A percentile compares a stretch with the other conserved stretches of the same genome.
These are phyloP conservation scores for Picea glauca DNA, from an alignment of 75 land plant species.

Conservation along the genomic window DNA sequence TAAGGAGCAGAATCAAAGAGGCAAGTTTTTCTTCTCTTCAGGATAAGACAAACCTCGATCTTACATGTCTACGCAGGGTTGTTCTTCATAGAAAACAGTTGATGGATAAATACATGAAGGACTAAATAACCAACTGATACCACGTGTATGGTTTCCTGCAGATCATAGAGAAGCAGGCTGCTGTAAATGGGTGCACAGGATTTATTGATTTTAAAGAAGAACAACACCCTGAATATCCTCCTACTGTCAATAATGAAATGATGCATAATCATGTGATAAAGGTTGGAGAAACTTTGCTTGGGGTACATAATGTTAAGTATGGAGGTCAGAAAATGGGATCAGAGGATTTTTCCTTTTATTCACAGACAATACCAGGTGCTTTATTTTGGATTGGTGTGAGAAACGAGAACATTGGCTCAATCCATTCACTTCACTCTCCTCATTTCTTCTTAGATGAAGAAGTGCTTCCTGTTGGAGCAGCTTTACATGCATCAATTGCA, in stretches of 20 bases:
- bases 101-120: not conserved
- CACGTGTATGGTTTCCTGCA: slow-evolving; percentile 9
- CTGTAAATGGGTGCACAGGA: slow-evolving; percentile 57
- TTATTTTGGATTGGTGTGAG: slow-evolving; percentile 43
- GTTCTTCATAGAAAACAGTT: too few relatives aligned
- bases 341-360: slow-evolving; percentile 83
- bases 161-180: slow-evolving; percentile 56
- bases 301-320: slow-evolving; percentile 35
- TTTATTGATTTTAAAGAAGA: slow-evolving; percentile 61
- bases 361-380: slow-evolving; percentile 52
- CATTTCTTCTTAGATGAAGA: slow-evolving; percentile 63
- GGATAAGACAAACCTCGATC: too few relatives aligned
- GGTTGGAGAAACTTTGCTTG: slow-evolving; percentile 52
- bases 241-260: slow-evolving; percentile 48
- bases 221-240: slow-evolving; percentile 43
- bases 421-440: slow-evolving; percentile 51
- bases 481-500: slow-evolving; percentile 80
- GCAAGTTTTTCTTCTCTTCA: slow-evolving; percentile 13
- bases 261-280: slow-evolving; percentile 55
- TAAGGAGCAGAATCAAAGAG: slow-evolving; percentile 61
- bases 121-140: not conserved
- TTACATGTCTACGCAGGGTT: too few relatives aligned
- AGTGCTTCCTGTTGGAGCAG: slow-evolving; percentile 68
- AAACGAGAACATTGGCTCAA: slow-evolving; percentile 39
- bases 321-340: slow-evolving; percentile 50